Evolutionary conservation across 345 rosid species (phyloP).

Genomic region (Euphorbia tirucalli): DNA sequence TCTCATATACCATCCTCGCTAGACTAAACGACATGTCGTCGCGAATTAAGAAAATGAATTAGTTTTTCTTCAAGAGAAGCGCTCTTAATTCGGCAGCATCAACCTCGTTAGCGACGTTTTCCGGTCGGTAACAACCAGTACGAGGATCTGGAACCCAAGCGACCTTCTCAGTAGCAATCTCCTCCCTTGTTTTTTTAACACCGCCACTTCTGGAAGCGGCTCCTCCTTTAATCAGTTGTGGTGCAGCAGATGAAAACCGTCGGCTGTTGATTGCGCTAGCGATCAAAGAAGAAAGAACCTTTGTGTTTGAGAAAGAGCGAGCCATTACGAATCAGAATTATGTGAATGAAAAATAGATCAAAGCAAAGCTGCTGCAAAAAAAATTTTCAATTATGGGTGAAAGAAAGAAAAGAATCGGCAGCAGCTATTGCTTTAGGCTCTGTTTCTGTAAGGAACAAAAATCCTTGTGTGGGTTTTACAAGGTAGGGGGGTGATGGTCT

Average conservation of each 20-base stretch:
- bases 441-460: neutral
- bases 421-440: conserved; percentile 10
- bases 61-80: conserved; percentile 53
- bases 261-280: conserved; percentile 13
- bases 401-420: neutral
- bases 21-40: neutral
- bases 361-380: conserved; percentile 11
- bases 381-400: neutral
- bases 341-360: neutral
- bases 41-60: neutral
- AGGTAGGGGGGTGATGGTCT: neutral
- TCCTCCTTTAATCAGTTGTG: neutral
- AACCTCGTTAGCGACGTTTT: conserved; percentile 51
- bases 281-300: conserved; percentile 16
- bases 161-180: conserved; percentile 42
- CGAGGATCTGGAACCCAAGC: conserved; percentile 85
- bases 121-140: conserved; percentile 84
- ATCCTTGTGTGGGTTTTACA: neutral
- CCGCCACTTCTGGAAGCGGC: conserved; percentile 26
- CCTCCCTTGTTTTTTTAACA: conserved; percentile 49
- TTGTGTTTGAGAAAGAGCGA: conserved; percentile 21
- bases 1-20: no score
- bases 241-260: conserved; percentile 14
- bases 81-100: conserved; percentile 73
- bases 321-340: conserved; percentile 9